Evolutionary conservation across 208 protist species (phyloP).

Genomic region (Trypanosoma theileri): DNA sequence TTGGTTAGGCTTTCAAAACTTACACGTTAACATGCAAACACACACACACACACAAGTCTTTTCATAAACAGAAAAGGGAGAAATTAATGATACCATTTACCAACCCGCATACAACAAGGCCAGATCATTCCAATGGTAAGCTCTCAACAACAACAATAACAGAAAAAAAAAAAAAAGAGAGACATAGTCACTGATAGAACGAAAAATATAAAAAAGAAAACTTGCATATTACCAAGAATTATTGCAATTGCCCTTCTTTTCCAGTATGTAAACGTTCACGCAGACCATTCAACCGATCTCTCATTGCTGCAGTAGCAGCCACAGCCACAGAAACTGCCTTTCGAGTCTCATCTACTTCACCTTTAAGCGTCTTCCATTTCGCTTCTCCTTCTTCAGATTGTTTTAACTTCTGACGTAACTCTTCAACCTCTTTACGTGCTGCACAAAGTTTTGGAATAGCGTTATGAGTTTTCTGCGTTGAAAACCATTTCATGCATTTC

Average conservation of each 20-base stretch:
- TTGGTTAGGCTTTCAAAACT: too few relatives aligned
- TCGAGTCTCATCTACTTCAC: conserved; percentile 4
- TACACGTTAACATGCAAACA: too few relatives aligned
- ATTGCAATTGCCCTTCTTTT: too few relatives aligned
- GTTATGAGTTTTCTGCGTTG: conserved; percentile 23
- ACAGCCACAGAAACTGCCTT: conserved; percentile 24
- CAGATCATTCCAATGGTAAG: too few relatives aligned
- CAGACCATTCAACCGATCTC: conserved; percentile 11
- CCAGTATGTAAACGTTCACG: background rate
- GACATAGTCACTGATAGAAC: background rate
- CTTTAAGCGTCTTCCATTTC: conserved; percentile 34
- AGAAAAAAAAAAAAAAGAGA: background rate
- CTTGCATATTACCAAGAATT: too few relatives aligned
- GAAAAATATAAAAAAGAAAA: too few relatives aligned
- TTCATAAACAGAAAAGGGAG: too few relatives aligned
- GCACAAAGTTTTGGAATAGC: conserved; percentile 35
- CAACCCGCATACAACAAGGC: too few relatives aligned
- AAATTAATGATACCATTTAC: conserved; percentile 19
- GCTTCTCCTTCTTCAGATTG: conserved; percentile 23
- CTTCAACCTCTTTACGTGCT: conserved; percentile 20
- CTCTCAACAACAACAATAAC: too few relatives aligned
- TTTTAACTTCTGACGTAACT: conserved; percentile 21
- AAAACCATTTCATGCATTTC: conserved; percentile 29
- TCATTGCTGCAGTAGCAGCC: conserved; percentile 13
- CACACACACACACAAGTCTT: too few relatives aligned